Conservation (phyloP, 208 protist genomes). For the Acanthamoeba healyi region DNA sequence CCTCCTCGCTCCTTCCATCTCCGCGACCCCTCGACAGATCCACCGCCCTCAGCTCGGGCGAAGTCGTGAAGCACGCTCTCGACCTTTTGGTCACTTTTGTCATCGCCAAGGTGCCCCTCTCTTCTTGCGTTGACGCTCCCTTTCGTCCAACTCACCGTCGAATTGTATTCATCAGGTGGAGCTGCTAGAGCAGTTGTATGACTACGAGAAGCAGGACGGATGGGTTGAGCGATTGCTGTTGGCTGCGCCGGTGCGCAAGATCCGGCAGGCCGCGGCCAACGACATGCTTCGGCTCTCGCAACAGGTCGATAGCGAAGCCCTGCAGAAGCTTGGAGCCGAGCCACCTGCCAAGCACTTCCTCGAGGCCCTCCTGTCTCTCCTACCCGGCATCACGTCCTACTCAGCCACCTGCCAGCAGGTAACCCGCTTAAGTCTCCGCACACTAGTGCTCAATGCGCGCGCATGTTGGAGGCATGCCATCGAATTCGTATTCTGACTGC, state of each 20-base stretch:
- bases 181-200: conserved; percentile 50
- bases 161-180: neutral
- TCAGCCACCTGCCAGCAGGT: conserved; percentile 35
- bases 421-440: too few relatives aligned
- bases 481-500: neutral
- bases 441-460: too few relatives aligned
- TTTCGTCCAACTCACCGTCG: too few relatives aligned
- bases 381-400: conserved; percentile 42
- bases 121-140: neutral
- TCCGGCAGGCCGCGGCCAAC: conserved; percentile 38
- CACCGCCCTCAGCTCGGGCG: conserved; percentile 13
- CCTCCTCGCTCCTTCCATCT: neutral
- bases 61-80: conserved; percentile 48
- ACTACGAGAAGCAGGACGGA: conserved; percentile 58
- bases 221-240: conserved; percentile 56
- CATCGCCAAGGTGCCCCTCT: conserved; percentile 34
- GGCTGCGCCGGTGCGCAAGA: neutral
- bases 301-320: neutral
- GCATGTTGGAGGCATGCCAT: too few relatives aligned
- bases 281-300: conserved; percentile 20
- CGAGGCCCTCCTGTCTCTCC: conserved; percentile 37
- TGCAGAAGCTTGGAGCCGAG: conserved; percentile 19
- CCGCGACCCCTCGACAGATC: neutral
- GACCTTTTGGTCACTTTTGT: conserved; percentile 50
- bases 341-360: conserved; percentile 69